Conservation (phyloP, 2,329 filamentous ascomycete species). For the Stachybotrys elegans region DNA sequence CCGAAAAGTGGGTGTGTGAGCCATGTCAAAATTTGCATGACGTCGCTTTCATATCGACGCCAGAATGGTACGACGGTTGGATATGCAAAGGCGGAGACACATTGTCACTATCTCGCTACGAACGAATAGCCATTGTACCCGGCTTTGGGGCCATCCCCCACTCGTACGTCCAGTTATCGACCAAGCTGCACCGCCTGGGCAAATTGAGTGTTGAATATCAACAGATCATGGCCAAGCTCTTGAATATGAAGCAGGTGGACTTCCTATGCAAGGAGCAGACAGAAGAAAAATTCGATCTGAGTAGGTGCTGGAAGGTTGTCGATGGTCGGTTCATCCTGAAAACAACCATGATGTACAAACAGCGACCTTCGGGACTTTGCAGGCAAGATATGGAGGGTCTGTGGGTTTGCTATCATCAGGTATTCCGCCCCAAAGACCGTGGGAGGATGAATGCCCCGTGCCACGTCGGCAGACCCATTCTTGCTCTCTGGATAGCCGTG, state of each 20-base stretch:
- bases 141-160: neutral
- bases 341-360: neutral
- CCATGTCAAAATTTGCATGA: neutral
- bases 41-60: neutral
- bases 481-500: too few species aligned
- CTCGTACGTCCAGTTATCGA: neutral
- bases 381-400: neutral
- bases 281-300: too few species aligned
- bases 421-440: neutral
- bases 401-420: neutral
- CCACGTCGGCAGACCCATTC: neutral
- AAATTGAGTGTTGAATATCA: neutral
- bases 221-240: neutral
- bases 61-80: too few species aligned
- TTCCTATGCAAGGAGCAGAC: too few species aligned
- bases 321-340: neutral
- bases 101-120: too few species aligned
- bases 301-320: neutral
- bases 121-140: too few species aligned
- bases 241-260: neutral
- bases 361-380: neutral
- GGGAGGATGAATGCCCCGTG: neutral
- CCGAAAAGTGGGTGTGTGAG: slow-evolving; percentile 1
- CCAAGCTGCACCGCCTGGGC: neutral
- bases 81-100: too few species aligned